A percentile compares a stretch with the other conserved stretches of the same genome.
These are phyloP conservation scores for Boletus rufocinnamomeus DNA, from an alignment of 768 basidiomycete species.

Conservation along the genomic window DNA sequence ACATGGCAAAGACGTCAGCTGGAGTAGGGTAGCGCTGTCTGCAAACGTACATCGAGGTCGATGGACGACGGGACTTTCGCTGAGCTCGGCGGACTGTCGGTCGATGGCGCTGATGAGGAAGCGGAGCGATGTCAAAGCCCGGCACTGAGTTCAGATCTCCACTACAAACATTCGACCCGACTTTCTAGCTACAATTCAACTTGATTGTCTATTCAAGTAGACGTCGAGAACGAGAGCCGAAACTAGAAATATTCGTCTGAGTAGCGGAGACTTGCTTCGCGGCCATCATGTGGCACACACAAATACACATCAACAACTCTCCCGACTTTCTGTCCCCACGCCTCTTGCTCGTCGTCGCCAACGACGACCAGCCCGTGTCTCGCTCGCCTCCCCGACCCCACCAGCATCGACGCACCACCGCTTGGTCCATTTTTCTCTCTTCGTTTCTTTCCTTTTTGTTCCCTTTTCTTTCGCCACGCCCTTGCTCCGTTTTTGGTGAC, in stretches of 20 bases:
- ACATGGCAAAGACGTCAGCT: constrained; percentile 33
- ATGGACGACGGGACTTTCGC: constrained; percentile 31
- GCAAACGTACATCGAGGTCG: constrained; percentile 29
- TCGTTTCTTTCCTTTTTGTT: constrained; percentile 28
- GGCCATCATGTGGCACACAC: constrained; percentile 17
- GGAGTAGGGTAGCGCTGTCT: constrained; percentile 19
- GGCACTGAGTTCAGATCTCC: constrained; percentile 34
- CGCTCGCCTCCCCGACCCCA: constrained; percentile 32
- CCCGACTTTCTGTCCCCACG: constrained; percentile 33
- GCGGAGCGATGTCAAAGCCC: constrained; percentile 8
- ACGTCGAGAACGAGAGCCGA: not conserved
- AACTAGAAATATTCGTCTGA: not conserved
- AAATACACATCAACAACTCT: constrained; percentile 25
- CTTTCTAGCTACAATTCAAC: constrained; percentile 2
- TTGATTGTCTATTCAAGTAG: not conserved
- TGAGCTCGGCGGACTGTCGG: constrained; percentile 40
- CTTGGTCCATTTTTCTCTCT: constrained; percentile 4
- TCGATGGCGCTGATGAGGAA: constrained; percentile 26
- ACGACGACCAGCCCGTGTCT: constrained; percentile 29
- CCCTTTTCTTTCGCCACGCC: not conserved
- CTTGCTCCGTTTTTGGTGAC: not conserved
- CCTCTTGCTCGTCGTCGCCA: constrained; percentile 35
- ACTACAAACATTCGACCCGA: constrained; percentile 6
- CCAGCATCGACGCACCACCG: not conserved
- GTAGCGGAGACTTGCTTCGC: constrained; percentile 2